phyloP scores from a whole-genome alignment of 331 rosid genomes.

The Ulmus americana region DNA sequence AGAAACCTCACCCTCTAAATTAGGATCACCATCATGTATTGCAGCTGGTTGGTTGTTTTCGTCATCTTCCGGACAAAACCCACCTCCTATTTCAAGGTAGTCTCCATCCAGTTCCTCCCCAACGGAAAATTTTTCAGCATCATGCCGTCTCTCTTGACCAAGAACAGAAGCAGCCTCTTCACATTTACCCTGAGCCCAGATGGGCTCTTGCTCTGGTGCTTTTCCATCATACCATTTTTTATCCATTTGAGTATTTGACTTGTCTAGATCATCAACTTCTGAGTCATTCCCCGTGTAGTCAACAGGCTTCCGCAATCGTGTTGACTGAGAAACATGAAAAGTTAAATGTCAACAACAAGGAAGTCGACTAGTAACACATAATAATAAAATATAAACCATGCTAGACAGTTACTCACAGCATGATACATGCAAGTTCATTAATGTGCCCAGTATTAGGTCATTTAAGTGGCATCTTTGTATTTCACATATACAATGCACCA shows the following conservation, averaged over 20 bases:
- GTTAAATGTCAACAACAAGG: not conserved
- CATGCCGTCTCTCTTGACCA: constrained; percentile 22
- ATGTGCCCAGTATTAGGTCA: too few species aligned
- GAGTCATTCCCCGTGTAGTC: constrained; percentile 38
- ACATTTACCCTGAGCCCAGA: constrained; percentile 11
- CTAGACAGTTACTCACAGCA: not conserved
- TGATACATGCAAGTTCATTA: not conserved
- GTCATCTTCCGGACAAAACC: constrained; percentile 29
- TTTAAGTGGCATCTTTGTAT: too few species aligned
- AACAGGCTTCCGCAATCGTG: constrained; percentile 53
- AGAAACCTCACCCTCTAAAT: constrained; percentile 21
- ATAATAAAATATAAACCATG: not conserved
- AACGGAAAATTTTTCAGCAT: constrained; percentile 18
- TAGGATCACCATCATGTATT: constrained; percentile 19
- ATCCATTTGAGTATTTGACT: constrained; percentile 29
- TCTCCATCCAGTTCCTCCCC: constrained; percentile 20
- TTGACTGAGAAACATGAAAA: constrained; percentile 46
- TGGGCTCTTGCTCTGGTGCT: constrained; percentile 24
- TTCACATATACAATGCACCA: not conserved
- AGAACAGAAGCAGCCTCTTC: constrained; percentile 26
- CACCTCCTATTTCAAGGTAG: constrained; percentile 38
- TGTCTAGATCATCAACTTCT: constrained; percentile 39
- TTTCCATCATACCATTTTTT: constrained; percentile 25
- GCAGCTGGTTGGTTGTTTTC: constrained; percentile 26
- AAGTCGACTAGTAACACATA: constrained; percentile 1